Evolutionary conservation across 192 early-diverging fungal genomes (phyloP), one percentile per base, ranked within the genome.

Genomic region (Coemansia erecta): DNA sequence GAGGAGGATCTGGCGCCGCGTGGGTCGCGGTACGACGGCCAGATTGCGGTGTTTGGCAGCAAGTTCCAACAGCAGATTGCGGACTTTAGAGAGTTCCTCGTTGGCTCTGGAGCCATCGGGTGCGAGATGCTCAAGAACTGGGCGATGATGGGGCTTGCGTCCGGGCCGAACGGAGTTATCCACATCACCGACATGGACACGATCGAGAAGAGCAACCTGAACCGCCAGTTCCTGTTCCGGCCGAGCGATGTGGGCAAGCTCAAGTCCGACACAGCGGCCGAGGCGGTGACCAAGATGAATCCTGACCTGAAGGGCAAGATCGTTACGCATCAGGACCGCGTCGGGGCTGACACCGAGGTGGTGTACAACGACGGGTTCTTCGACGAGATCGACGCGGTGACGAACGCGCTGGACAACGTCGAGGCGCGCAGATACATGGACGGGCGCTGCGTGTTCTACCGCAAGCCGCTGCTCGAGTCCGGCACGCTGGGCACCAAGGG

Each of bases 41-140:
- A 95, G 72, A 90, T 94, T 64, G 94, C 94, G 9, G 94, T 99
- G 18, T 96, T 98, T 83, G 97, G 97, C 24, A 76, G 73, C 54
- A 86, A 90, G 45, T 99, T 95, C 84, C 93, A 95, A 72, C 81
- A 90, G 33, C 86, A 84, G 59, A 83, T 99, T 48, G 81, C 87
- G 15, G 92, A 97, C 73, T 84, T 87, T 41, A 86, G 88, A 54
- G 87, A 96, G 72, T 98, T 99, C 84, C 71, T 99, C 28, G 96
- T 99, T 56, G 97, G 98, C 53, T 89, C 98, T 41, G 98, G 98
- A 31, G 98, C 96, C 8, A 98, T 99, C 74, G 97, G 97, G 44
- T 99, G 97, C 80, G 97, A 99, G 77, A 97, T 99, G 94, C 83
- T 99, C 35, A 99, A 99, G 83, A 98, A 98, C 80, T 98, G 94